Conservation (phyloP, 257 asterid genomes). For the Eustoma russellianum region DNA sequence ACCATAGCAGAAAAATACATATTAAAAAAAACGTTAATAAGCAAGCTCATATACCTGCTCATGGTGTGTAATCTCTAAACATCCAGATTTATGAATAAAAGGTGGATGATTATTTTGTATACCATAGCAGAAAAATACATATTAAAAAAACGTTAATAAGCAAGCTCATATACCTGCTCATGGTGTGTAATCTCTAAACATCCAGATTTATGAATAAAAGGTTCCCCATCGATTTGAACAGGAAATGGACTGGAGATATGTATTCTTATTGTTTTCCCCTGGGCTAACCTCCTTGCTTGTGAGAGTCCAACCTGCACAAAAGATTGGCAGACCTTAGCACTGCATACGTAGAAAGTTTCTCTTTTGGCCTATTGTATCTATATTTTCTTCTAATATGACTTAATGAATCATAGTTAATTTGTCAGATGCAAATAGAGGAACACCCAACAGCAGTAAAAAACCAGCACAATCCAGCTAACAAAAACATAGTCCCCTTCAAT, state of each 20-base stretch:
- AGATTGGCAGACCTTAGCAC: no score
- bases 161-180: constrained; percentile 47
- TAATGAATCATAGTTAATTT: no score
- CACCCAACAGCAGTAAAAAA: no score
- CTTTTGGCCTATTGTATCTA: no score
- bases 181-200: constrained; percentile 72
- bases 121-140: no score
- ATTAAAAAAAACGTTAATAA: not conserved
- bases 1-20: no score
- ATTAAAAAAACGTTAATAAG: not conserved
- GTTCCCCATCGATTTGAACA: constrained; percentile 88
- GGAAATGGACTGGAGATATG: constrained; percentile 78
- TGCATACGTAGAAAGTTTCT: no score
- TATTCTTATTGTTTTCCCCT: constrained; percentile 53
- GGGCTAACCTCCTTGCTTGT: constrained; percentile 86
- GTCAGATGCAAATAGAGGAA: no score
- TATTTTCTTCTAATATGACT: no score
- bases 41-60: constrained; percentile 47
- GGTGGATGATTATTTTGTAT: constrained; percentile 29
- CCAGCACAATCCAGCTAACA: no score
- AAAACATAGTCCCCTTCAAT: no score
- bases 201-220: constrained; percentile 79
- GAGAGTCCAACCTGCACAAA: constrained; percentile 67
- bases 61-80: constrained; percentile 68
- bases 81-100: constrained; percentile 77